Percentiles rank a stretch among this genome's conserved stretches.
Evolutionary conservation across 305 asterid genomes (phyloP).

Genomic region (Ilex paraguariensis): DNA sequence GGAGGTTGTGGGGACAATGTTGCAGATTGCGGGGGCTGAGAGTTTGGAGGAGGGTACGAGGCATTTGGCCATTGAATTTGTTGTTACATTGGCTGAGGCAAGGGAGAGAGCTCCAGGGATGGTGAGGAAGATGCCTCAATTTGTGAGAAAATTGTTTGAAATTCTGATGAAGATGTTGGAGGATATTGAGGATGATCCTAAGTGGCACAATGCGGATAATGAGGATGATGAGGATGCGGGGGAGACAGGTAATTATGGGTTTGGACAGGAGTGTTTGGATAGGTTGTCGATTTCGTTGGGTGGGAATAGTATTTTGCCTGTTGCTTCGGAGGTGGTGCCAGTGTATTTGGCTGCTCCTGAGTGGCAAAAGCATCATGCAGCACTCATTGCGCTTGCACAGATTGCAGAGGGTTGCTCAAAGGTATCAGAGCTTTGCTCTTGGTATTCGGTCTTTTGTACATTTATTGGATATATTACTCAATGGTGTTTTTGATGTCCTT

Average conservation of each 20-base stretch:
- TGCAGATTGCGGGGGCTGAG: too few relatives aligned
- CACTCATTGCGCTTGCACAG: conserved; percentile 29
- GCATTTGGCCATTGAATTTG: too few relatives aligned
- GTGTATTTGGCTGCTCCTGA: conserved; percentile 25
- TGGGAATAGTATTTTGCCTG: conserved; percentile 24
- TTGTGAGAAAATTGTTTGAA: conserved; percentile 20
- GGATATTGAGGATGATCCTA: conserved; percentile 24
- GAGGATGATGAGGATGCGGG: conserved; percentile 27
- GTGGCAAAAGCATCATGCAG: conserved; percentile 29
- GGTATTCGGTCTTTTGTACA: too few relatives aligned
- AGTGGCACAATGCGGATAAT: conserved; percentile 22
- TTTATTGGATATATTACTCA: too few relatives aligned
- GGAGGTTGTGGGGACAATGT: too few relatives aligned
- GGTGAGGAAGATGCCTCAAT: conserved; percentile 30
- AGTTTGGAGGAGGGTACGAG: too few relatives aligned
- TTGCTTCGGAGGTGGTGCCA: conserved; percentile 24
- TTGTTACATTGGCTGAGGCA: too few relatives aligned
- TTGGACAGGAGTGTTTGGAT: conserved; percentile 28
- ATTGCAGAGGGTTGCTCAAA: conserved; percentile 30
- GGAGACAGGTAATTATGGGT: conserved; percentile 22
- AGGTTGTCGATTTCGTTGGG: conserved; percentile 24
- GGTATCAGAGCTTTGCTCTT: conserved; percentile 8
- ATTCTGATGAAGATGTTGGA: conserved; percentile 24
- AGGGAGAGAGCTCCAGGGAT: neutral
- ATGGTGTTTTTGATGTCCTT: too few relatives aligned